Evolutionary conservation across 1,284 basidiomycete genomes (phyloP).

Genomic region (Ceratobasidium sp.): DNA sequence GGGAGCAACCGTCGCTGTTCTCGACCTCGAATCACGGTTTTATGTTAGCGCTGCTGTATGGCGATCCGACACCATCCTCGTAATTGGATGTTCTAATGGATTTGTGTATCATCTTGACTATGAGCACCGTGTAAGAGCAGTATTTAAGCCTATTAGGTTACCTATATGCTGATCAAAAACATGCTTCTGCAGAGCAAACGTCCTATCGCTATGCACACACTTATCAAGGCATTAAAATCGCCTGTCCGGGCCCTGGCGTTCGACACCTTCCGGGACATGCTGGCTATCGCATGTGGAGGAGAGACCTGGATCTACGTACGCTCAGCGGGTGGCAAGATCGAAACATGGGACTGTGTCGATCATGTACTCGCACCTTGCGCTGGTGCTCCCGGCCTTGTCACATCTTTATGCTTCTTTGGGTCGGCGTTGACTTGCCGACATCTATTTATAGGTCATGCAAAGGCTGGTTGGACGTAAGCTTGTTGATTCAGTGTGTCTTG

Average conservation of each 20-base stretch:
- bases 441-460: not conserved
- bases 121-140: too few species aligned
- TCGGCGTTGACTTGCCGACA: not conserved
- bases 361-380: not conserved
- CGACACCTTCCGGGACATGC: not conserved
- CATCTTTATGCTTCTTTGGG: not conserved
- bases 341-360: not conserved
- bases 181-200: not conserved
- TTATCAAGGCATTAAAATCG: not conserved
- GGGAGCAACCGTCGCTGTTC: not conserved
- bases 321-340: not conserved
- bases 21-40: not conserved
- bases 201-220: not conserved
- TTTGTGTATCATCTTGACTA: conserved; percentile 3
- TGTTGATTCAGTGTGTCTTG: not conserved
- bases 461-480: not conserved
- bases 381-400: not conserved
- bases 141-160: too few species aligned
- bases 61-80: not conserved
- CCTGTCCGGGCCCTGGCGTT: not conserved
- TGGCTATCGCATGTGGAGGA: not conserved
- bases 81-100: not conserved
- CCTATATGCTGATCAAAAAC: too few species aligned
- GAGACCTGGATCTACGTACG: not conserved
- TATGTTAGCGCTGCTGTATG: not conserved